These are phyloP conservation scores for Trichoderma endophyticum DNA, from an alignment of 2,329 filamentous ascomycete species.

Conservation along the genomic window DNA sequence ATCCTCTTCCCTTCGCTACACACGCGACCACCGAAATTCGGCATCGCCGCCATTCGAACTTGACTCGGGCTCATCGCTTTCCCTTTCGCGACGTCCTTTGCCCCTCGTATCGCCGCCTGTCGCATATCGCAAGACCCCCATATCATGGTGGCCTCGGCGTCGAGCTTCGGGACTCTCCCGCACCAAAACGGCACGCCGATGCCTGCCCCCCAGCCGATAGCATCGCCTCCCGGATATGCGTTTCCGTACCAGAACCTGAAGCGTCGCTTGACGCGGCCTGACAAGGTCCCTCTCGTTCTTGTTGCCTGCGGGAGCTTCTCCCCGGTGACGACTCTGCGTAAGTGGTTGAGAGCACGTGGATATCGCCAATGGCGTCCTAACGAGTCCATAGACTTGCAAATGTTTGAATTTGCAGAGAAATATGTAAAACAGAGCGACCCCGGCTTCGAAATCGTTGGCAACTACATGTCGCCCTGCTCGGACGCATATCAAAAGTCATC, in stretches of 20 bases:
- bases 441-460: slow-evolving; percentile 76
- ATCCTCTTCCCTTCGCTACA: not conserved
- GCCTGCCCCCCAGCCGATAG: not conserved
- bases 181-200: not conserved
- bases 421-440: slow-evolving; percentile 57
- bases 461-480: slow-evolving; percentile 50
- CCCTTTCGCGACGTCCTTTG: not conserved
- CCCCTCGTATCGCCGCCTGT: not conserved
- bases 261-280: slow-evolving; percentile 49
- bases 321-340: slow-evolving; percentile 64
- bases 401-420: slow-evolving; percentile 81
- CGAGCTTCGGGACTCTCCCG: slow-evolving; percentile 5
- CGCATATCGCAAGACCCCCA: not conserved
- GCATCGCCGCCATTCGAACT: not conserved
- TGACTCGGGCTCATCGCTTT: not conserved
- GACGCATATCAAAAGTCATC: slow-evolving; percentile 45
- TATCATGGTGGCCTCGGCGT: slow-evolving; percentile 13
- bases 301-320: slow-evolving; percentile 68
- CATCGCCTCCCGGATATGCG: slow-evolving; percentile 39
- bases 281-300: slow-evolving; percentile 60
- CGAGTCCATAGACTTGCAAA: slow-evolving; percentile 56
- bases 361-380: not conserved
- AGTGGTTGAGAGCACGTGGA: not conserved
- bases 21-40: not conserved
- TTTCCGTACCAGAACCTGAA: slow-evolving; percentile 58